Conservation (phyloP, 495 filamentous ascomycete genomes). For the Cryomyces minteri region DNA sequence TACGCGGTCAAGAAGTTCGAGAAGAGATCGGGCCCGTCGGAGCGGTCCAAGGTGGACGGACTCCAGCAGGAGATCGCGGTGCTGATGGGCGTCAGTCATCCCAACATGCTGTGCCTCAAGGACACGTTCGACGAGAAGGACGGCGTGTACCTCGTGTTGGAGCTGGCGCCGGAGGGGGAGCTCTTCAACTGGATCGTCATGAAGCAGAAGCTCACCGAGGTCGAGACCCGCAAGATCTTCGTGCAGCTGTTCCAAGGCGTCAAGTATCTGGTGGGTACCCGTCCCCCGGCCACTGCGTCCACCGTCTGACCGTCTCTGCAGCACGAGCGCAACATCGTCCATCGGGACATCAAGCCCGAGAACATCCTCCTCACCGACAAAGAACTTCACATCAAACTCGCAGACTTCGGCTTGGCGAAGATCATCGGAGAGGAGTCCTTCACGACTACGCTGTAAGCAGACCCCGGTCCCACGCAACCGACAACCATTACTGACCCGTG, state of each 20-base stretch:
- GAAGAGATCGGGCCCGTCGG: slow-evolving; percentile 57
- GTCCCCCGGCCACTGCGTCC: not conserved
- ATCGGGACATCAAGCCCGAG: slow-evolving; percentile 97
- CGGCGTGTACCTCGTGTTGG: slow-evolving; percentile 80
- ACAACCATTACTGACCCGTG: slow-evolving; percentile 3
- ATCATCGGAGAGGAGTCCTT: slow-evolving; percentile 98
- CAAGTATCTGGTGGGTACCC: slow-evolving; percentile 65
- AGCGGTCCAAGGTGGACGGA: slow-evolving; percentile 63
- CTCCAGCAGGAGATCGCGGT: slow-evolving; percentile 93
- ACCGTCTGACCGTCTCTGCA: slow-evolving; percentile 22
- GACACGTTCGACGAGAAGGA: slow-evolving; percentile 87
- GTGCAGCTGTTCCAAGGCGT: slow-evolving; percentile 81
- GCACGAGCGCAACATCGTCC: slow-evolving; percentile 96
- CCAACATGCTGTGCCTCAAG: slow-evolving; percentile 86
- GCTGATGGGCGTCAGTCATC: slow-evolving; percentile 88
- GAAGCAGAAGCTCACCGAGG: slow-evolving; percentile 72
- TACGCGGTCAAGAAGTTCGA: slow-evolving; percentile 94
- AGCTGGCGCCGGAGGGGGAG: slow-evolving; percentile 83
- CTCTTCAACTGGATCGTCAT: slow-evolving; percentile 86
- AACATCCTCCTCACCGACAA: slow-evolving; percentile 86
- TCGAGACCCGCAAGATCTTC: slow-evolving; percentile 71
- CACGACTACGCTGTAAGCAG: slow-evolving; percentile 68
- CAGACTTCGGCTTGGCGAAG: slow-evolving; percentile 94
- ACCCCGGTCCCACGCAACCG: not conserved
- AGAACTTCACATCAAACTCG: slow-evolving; percentile 73